These are phyloP conservation scores for Carpinus viminea DNA, from an alignment of 306 rosid genomes.

Conservation along the genomic window DNA sequence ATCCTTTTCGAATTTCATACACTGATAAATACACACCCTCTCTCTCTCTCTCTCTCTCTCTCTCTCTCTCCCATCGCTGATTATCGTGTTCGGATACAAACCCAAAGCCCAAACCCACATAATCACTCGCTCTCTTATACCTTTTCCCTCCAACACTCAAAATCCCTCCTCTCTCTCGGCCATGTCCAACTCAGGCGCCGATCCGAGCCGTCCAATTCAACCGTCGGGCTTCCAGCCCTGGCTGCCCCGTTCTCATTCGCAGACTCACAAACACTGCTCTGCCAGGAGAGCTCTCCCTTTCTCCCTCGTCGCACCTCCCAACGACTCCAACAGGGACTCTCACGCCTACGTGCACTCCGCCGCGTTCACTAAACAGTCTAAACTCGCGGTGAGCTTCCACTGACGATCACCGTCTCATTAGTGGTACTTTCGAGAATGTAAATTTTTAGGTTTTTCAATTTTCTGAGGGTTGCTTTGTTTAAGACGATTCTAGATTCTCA, in stretches of 20 bases:
- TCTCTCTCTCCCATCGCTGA: background rate
- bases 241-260: constrained; percentile 34
- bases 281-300: constrained; percentile 6
- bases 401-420: background rate
- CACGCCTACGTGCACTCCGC: background rate
- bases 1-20: background rate
- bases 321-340: background rate
- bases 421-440: background rate
- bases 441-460: background rate
- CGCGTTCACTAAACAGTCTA: background rate
- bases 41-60: background rate
- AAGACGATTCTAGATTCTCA: background rate
- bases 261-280: constrained; percentile 7
- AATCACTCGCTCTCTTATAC: too few relatives aligned
- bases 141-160: constrained; percentile 25
- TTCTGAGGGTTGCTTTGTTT: background rate
- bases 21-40: background rate
- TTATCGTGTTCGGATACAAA: background rate
- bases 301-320: constrained; percentile 3
- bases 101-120: background rate
- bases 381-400: background rate
- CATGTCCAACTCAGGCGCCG: constrained; percentile 33
- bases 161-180: constrained; percentile 9
- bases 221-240: constrained; percentile 37
- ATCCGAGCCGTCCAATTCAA: constrained; percentile 33